Conservation (phyloP, 2,329 filamentous ascomycete genomes). For the Beauveria australis region DNA sequence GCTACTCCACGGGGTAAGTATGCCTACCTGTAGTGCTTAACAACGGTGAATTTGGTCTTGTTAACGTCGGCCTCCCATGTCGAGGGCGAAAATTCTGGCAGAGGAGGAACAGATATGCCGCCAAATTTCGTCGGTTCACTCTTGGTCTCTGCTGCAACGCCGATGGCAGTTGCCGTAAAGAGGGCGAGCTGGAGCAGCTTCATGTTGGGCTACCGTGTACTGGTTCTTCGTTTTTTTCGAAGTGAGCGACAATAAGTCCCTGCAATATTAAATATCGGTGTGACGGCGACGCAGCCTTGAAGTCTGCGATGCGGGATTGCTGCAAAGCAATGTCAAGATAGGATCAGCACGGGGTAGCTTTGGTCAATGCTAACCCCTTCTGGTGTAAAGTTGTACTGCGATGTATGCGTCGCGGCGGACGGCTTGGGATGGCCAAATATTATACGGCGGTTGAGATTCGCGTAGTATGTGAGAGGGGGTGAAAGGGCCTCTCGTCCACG, state of each 20-base stretch:
- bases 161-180: slow-evolving; percentile 36
- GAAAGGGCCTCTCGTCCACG: background rate
- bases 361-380: background rate
- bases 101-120: slow-evolving; percentile 55
- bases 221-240: background rate
- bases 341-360: background rate
- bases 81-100: slow-evolving; percentile 50
- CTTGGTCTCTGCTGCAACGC: slow-evolving; percentile 30
- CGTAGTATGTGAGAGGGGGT: background rate
- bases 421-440: background rate
- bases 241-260: background rate
- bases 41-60: slow-evolving; percentile 42
- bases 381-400: background rate
- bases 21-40: slow-evolving; percentile 61
- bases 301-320: slow-evolving; percentile 3
- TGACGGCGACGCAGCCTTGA: background rate
- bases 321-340: background rate
- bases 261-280: background rate
- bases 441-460: background rate
- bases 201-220: slow-evolving; percentile 26
- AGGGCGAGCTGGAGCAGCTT: slow-evolving; percentile 39
- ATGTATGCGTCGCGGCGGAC: background rate
- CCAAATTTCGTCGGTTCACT: slow-evolving; percentile 52
- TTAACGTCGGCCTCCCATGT: slow-evolving; percentile 50
- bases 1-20: background rate